These are phyloP conservation scores for Aspergillus aculeatinus DNA, from an alignment of 2,329 filamentous ascomycete species.

Conservation along the genomic window DNA sequence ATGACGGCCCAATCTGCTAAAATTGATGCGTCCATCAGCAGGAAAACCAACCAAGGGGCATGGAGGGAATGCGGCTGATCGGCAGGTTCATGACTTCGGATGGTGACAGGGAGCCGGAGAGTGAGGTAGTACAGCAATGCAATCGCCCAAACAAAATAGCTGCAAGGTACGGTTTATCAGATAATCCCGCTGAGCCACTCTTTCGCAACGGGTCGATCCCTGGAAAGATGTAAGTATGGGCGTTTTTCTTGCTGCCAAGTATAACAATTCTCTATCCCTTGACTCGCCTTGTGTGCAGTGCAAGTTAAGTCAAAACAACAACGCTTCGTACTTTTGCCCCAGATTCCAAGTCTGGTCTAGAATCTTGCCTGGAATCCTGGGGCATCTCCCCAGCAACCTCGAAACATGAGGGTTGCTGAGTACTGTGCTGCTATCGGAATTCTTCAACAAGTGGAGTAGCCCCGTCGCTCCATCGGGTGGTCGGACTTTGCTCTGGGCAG, in stretches of 20 bases:
- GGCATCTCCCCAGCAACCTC: not conserved
- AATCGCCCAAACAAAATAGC: not conserved
- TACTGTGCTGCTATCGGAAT: not conserved
- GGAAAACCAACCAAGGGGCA: not conserved
- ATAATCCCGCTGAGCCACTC: too few species aligned
- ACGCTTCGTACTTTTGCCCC: not conserved
- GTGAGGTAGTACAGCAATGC: not conserved
- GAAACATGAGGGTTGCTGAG: not conserved
- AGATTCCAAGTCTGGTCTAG: conserved; percentile 1
- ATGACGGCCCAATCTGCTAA: too few species aligned
- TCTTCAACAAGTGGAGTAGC: not conserved
- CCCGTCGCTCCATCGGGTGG: not conserved
- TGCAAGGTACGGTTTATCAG: not conserved
- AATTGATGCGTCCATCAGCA: too few species aligned
- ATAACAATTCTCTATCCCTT: not conserved
- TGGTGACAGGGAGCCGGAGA: not conserved
- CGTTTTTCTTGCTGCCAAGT: not conserved
- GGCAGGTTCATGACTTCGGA: not conserved
- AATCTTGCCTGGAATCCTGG: not conserved
- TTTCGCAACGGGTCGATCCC: too few species aligned
- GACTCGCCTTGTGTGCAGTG: not conserved
- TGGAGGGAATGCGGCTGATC: not conserved
- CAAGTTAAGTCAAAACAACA: not conserved
- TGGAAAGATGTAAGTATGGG: too few species aligned
- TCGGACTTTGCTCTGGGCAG: not conserved